Conservation (phyloP, 1,284 basidiomycete species). For the Peniophora sp. region DNA sequence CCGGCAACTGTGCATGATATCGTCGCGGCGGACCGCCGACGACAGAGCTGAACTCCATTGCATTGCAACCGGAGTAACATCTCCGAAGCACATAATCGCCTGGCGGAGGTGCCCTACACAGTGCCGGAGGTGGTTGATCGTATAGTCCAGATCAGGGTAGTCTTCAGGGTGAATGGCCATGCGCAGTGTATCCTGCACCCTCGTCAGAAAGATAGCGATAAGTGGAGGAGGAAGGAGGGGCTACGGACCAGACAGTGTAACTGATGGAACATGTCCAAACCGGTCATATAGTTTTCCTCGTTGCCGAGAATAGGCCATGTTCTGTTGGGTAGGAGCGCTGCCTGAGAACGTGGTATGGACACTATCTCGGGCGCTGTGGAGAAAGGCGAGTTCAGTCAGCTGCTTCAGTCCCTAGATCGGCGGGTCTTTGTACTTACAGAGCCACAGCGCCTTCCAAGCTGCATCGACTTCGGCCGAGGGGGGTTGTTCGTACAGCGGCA, state of each 20-base stretch:
- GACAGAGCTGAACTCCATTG: conserved; percentile 13
- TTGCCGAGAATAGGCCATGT: conserved; percentile 18
- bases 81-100: conserved; percentile 19
- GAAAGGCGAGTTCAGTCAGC: too few species aligned
- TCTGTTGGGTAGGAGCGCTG: conserved; percentile 18
- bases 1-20: conserved; percentile 14
- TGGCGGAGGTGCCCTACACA: conserved; percentile 20
- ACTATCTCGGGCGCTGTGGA: conserved; percentile 5
- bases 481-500: conserved; percentile 12
- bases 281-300: conserved; percentile 18
- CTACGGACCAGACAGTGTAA: conserved; percentile 21
- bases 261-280: conserved; percentile 23
- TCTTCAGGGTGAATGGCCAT: conserved; percentile 2
- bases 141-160: conserved; percentile 3
- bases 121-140: conserved; percentile 15
- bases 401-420: conserved; percentile 13
- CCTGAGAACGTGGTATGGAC: conserved; percentile 17
- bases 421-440: conserved; percentile 12
- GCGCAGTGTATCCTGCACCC: conserved; percentile 11
- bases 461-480: conserved; percentile 16
- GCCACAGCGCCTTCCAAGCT: conserved; percentile 16
- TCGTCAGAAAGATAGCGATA: neutral
- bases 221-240: neutral
- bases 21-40: conserved; percentile 4
- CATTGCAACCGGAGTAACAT: conserved; percentile 17